Evolutionary conservation across 805 yeast genomes (phyloP).

Genomic region (Saturnispora dispora): DNA sequence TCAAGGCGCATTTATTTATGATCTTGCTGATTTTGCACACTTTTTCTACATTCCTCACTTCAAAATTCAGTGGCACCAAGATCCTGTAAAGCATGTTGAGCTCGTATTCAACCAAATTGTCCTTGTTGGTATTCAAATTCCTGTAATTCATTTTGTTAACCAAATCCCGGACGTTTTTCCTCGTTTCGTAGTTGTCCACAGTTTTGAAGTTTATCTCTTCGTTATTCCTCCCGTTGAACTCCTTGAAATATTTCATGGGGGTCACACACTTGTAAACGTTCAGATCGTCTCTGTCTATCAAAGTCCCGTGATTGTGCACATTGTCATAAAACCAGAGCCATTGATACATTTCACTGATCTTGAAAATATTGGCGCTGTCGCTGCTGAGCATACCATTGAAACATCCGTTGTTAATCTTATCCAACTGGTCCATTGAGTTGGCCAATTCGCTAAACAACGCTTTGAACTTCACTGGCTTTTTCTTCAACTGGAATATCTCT

Average conservation of each 20-base stretch:
- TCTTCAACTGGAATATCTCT: constrained; percentile 44
- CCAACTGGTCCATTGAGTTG: constrained; percentile 40
- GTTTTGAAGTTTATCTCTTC: constrained; percentile 17
- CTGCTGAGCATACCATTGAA: constrained; percentile 45
- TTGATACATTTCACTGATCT: constrained; percentile 56
- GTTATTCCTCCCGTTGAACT: constrained; percentile 50
- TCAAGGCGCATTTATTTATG: background rate
- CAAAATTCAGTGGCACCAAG: constrained; percentile 3
- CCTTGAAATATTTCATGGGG: constrained; percentile 51
- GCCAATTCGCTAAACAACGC: constrained; percentile 27
- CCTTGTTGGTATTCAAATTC: constrained; percentile 16
- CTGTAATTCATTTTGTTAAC: constrained; percentile 22
- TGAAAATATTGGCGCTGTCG: constrained; percentile 46
- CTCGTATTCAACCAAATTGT: constrained; percentile 23
- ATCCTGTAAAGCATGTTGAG: constrained; percentile 8
- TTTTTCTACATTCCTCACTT: background rate
- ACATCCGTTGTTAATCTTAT: constrained; percentile 62
- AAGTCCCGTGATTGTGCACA: constrained; percentile 39
- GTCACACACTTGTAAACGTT: constrained; percentile 42
- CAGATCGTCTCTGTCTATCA: constrained; percentile 31
- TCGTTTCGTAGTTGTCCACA: constrained; percentile 34
- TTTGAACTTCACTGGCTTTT: constrained; percentile 41
- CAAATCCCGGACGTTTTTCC: constrained; percentile 27
- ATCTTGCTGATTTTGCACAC: background rate
- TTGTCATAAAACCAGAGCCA: constrained; percentile 71